Base-by-base conservation (phyloP, 495 filamentous ascomycete species). In the Recurvomyces mirabilis region DNA sequence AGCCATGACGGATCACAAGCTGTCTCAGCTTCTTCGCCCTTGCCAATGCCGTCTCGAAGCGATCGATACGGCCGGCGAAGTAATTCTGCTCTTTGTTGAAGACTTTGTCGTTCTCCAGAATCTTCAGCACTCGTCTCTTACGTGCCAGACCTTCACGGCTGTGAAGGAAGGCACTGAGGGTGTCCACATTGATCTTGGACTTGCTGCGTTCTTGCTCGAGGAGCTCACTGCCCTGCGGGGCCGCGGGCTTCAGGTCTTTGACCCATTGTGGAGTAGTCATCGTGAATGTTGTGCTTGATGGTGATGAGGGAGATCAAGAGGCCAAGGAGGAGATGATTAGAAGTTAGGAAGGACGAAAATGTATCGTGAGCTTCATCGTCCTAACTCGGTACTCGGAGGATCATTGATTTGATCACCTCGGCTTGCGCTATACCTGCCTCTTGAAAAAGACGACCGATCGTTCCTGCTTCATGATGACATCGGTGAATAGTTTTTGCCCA, bases 21-120 rank as follows among this genome's bases (percentile, higher is more conserved):
- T 80, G 74, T 41, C 77, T 68, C 44, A 84, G 66, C 31, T 72
- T 73, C 67, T 84, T 84, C 26, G 65, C 75, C 51, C 76, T 63
- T 38, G 72, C 77, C 36, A 83, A 59, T 14, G 78, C 70, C 0
- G 69, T 71, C 55, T 78, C 68, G 49, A 83, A 74, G 18, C 71
- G 68, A 45, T 79, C 77, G n/a, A 75, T 70, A 28, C 78, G 67
- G 37, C 79, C 77, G 42, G 71, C 61, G 39, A 74, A 74, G 60
- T 81, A 78, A 50, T 81, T 83, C 48, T 78, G 73, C 4, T 72
- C 74, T 57, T 82, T 83, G 57, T 82, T 74, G 48, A 83, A 83
- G 34, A 79, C 70, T 51, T 73, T 69, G 38, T 83, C 75, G 0
- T 65, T 47, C 53, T 75, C 60, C 4, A 83, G 66, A 7, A 81